Base-by-base conservation (phyloP, 352 stramenopile genomes). In the Pythium periplocum region DNA sequence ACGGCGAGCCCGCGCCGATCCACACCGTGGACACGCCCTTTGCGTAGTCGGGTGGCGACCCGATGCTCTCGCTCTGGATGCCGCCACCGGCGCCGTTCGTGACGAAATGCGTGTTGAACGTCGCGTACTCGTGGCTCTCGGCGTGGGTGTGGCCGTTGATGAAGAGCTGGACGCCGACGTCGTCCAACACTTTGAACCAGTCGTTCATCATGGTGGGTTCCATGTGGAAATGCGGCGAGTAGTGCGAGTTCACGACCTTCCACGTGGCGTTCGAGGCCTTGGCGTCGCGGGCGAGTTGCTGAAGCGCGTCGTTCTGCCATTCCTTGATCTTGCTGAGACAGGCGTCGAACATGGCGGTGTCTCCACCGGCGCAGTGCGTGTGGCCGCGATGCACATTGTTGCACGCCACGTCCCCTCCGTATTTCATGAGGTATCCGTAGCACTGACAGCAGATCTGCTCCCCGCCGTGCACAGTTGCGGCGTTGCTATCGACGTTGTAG, bases 381-480 rank as follows among this genome's bases (percentile, higher is more conserved):
- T 87, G 69, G 26, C 78, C 78, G 9, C 73, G 75, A 43, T 63
- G 66, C 31, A 78, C 68, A 43, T 72, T 59, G 26, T 62, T 73
- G 57, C 80, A 90, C 38, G 61, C 62, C 12, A 67, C 57, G 31
- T 48, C 38, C 12, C 55, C 57, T 7, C 63, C 64, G 57, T 83
- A 85, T 57, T 88, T 87, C 37, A 55, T 67, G 36, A 80, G 65
- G 46, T 86, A 86, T 12, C 78, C 81, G 53, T 85, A 89, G 57
- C 81, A 91, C 53, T 91, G 81, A 45, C 81, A 91, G 62, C 81
- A 91, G 44, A 75, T 86, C 53, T 89, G 72, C 44, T 84, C 61
- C 5, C 62, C 77, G 7, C 79, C 81, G 41, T 87, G 77, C 6
- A 83, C 57, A 6, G 75, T 69, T 48, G 74, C 71, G 11, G 73